Evolutionary conservation across 805 yeast species (phyloP), one percentile per base, ranked within the genome.

Genomic region (Metschnikowia amazonensis): DNA sequence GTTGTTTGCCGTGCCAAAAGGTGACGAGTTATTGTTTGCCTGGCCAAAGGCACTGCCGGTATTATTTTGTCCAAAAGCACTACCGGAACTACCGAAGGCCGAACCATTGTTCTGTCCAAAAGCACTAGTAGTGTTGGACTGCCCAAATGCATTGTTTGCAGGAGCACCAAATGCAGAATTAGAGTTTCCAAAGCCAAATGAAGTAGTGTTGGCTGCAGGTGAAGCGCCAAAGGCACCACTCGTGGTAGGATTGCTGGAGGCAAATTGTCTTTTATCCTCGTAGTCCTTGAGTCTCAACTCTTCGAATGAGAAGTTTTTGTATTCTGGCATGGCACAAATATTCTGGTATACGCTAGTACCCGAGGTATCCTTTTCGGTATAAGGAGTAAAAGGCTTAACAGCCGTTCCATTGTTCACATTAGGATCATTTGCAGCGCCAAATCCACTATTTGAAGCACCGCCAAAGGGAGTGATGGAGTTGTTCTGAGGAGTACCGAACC

Each of bases 241-340:
- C 3, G 56, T 59, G 1, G 60, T 40, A 3, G 61, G 47, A 28
- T 45, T 49, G 1, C 58, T 59, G 50, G 70, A 79, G 13, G 87
- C 90, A 51, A 52, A 80, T 49, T 80, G 75, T 59, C 94, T 75
- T 44, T 79, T 80, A 52, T 81, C 86, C 56, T 81, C 80, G 62
- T 94, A 94, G 67, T 94, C 99, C 63, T 85, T 92, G 55, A 77
- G 70, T 60, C 99, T 79, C 64, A 94, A 77, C 62, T 94, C 99
- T 64, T 89, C 97, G 59, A 82, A 78, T 0, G 96, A 86, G 57
- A 65, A 86, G 55, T 82, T 81, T 56, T 76, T 77, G 62, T 92
- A 94, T 64, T 89, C 96, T 4, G 95, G 96, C 97, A 94, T 90
- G 36, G 87, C 78, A 9, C 86, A 72, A 50, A 94, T 84, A 55